A percentile compares a stretch with the other conserved stretches of the same genome.
phyloP scores from a whole-genome alignment of 768 basidiomycete species.

The Boletus pseudo-olivaceus region DNA sequence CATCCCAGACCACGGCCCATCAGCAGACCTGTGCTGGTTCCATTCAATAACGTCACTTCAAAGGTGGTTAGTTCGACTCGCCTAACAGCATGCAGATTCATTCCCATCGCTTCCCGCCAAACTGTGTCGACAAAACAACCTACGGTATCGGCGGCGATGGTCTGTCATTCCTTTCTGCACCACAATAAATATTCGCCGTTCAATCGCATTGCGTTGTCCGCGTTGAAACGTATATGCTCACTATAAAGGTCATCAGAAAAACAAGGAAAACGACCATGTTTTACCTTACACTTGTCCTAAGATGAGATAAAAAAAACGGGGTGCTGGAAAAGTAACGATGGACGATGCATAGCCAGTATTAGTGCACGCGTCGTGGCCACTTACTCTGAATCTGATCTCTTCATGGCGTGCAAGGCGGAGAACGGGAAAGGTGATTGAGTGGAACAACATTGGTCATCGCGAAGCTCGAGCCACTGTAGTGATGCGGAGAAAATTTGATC shows the following conservation, averaged over 20 bases:
- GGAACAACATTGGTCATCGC: background rate
- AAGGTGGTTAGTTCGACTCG: background rate
- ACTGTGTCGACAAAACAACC: background rate
- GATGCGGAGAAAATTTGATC: background rate
- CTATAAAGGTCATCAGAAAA: background rate
- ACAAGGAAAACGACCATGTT: background rate
- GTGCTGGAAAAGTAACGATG: constrained; percentile 40
- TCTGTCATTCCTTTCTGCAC: background rate
- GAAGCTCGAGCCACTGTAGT: background rate
- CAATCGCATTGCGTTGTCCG: background rate
- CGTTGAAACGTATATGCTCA: background rate
- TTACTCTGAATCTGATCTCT: background rate
- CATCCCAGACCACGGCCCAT: background rate
- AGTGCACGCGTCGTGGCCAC: background rate
- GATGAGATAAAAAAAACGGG: constrained; percentile 31
- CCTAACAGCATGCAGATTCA: background rate
- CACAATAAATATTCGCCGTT: background rate
- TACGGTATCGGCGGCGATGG: background rate
- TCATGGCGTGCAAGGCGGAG: background rate
- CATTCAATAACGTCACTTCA: background rate
- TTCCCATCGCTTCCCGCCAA: no score
- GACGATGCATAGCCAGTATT: background rate
- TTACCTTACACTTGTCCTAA: background rate
- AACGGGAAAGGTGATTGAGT: background rate
- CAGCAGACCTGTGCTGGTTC: background rate